A percentile compares a stretch with the other conserved stretches of the same genome.
Conservation (phyloP, 163 green algal genomes). For the Coccomyxa subellipsoidea region DNA sequence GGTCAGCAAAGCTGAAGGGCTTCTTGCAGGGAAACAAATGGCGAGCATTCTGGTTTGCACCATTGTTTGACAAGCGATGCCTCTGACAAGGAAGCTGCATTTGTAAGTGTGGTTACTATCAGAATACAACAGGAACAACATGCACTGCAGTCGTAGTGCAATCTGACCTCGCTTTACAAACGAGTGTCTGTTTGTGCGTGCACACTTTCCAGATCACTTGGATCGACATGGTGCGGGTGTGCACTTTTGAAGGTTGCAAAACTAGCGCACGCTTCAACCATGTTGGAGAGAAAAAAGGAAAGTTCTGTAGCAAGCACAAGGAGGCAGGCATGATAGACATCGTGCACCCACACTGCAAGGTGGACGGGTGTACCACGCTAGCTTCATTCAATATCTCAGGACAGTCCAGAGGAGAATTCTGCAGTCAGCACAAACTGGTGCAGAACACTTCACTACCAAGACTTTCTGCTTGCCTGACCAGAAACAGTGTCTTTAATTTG, state of each 20-base stretch:
- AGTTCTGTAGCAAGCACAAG: constrained; percentile 12
- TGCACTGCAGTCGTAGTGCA: no score
- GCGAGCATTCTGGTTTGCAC: no score
- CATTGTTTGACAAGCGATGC: no score
- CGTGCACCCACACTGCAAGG: not conserved
- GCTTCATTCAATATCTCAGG: constrained; percentile 7
- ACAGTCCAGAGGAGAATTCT: not conserved
- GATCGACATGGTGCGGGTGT: not conserved
- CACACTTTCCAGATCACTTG: not conserved
- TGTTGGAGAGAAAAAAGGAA: not conserved
- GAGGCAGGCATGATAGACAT: constrained; percentile 14
- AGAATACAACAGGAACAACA: no score
- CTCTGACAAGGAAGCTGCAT: no score
- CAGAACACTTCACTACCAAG: not conserved
- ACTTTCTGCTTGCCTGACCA: not conserved
- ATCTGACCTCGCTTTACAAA: no score
- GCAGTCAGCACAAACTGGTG: constrained; percentile 7
- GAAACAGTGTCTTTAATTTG: no score
- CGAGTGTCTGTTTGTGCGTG: not conserved
- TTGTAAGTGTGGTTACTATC: no score
- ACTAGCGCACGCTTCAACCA: constrained; percentile 1
- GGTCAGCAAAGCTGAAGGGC: no score
- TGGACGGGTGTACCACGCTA: not conserved
- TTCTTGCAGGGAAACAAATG: no score
- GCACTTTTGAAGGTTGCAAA: not conserved